Percentiles rank a stretch among this genome's conserved stretches.
These are phyloP conservation scores for Cucumis cinereus DNA, from an alignment of 306 rosid species.

Conservation along the genomic window DNA sequence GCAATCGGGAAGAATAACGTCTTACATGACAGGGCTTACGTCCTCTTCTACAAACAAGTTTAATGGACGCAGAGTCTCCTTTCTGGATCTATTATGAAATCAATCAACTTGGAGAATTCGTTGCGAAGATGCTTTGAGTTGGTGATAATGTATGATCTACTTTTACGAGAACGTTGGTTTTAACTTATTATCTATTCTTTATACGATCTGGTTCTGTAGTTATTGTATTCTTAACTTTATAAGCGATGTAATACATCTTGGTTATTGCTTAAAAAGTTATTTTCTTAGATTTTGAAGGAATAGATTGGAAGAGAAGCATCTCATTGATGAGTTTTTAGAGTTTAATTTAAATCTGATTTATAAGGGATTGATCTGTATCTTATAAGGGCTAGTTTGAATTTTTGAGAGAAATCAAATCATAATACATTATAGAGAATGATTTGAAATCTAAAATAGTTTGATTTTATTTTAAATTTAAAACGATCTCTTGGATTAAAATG, in stretches of 20 bases:
- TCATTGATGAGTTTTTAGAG: too few species aligned
- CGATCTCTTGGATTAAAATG: too few species aligned
- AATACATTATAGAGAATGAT: too few species aligned
- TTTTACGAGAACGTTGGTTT: not conserved
- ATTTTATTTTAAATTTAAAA: too few species aligned
- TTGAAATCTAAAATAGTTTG: too few species aligned
- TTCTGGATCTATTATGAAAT: not conserved
- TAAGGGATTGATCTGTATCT: too few species aligned
- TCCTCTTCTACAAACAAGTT: constrained; percentile 64
- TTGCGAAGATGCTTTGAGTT: not conserved
- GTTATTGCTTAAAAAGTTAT: not conserved
- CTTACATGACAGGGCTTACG: constrained; percentile 84
- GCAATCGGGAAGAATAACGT: constrained; percentile 56
- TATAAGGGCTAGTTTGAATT: too few species aligned
- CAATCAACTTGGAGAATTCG: not conserved
- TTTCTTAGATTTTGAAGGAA: not conserved
- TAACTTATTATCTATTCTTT: not conserved
- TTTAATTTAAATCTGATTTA: too few species aligned
- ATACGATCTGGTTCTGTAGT: not conserved
- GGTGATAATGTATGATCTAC: not conserved
- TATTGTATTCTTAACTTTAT: not conserved
- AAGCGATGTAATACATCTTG: not conserved
- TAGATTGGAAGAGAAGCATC: not conserved
- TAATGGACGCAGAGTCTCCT: constrained; percentile 7
- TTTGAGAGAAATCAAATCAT: too few species aligned